Conservation (phyloP, 176 grass and related monocot genomes). For the Eragrostis curvula region DNA sequence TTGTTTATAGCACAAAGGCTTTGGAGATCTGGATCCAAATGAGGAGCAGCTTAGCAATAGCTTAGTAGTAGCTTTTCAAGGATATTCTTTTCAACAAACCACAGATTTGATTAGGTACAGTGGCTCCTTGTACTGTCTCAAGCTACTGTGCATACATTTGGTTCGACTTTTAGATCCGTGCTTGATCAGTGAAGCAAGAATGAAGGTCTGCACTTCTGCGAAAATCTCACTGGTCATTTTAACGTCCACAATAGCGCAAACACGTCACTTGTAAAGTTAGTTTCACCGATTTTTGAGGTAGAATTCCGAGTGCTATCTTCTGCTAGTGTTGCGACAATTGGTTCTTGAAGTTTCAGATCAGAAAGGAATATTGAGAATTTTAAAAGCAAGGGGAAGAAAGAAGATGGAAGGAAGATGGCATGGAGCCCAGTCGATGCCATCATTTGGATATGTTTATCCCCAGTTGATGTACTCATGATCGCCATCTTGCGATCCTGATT, state of each 20-base stretch:
- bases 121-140: not conserved
- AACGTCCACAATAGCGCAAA: not conserved
- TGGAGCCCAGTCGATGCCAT: conserved; percentile 48
- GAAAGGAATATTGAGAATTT: conserved; percentile 44
- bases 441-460: conserved; percentile 52
- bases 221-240: not conserved
- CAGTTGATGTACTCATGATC: conserved; percentile 48
- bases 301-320: not conserved
- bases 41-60: conserved; percentile 38
- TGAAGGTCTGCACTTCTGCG: not conserved
- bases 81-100: conserved; percentile 57
- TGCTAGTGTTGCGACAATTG: conserved; percentile 3
- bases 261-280: not conserved
- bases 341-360: conserved; percentile 47
- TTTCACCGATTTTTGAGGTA: not conserved
- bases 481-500: conserved; percentile 19
- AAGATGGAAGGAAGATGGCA: conserved; percentile 70
- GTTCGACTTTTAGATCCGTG: not conserved
- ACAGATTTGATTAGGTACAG: conserved; percentile 50
- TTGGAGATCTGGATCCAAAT: conserved; percentile 94
- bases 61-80: conserved; percentile 38
- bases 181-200: not conserved
- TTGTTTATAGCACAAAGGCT: conserved; percentile 91
- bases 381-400: conserved; percentile 19
- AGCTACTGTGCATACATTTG: not conserved